These are phyloP conservation scores for Arxiozyma bovina DNA, from an alignment of 1,139 yeast genomes.

Conservation along the genomic window DNA sequence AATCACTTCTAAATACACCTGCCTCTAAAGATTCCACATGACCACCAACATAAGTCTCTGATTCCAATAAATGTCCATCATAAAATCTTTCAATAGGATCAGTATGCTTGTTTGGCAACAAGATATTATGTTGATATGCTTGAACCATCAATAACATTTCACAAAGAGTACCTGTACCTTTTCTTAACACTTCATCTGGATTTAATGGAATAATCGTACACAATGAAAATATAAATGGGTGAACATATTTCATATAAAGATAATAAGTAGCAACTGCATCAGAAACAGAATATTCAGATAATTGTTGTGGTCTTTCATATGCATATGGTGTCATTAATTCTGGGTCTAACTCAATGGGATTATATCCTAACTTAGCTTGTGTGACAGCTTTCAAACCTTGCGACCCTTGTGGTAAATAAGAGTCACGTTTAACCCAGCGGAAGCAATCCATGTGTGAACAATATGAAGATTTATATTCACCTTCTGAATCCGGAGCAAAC, in stretches of 20 bases:
- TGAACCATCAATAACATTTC: conserved; percentile 97
- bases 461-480: conserved; percentile 84
- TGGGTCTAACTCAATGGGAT: conserved; percentile 94
- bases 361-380: conserved; percentile 88
- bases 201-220: conserved; percentile 92
- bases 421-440: conserved; percentile 98
- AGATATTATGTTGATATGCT: conserved; percentile 68
- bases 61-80: conserved; percentile 86
- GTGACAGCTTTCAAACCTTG: conserved; percentile 98
- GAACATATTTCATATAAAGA: conserved; percentile 90
- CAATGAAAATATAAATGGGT: conserved; percentile 91
- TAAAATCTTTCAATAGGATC: conserved; percentile 91
- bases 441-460: conserved; percentile 97
- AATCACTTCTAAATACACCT: conserved; percentile 91
- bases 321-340: conserved; percentile 98
- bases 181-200: conserved; percentile 91
- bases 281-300: conserved; percentile 95
- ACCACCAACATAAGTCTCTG: conserved; percentile 98
- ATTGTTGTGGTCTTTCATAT: conserved; percentile 78
- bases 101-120: conserved; percentile 85
- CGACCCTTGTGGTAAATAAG: conserved; percentile 95
- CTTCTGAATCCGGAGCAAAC: conserved; percentile 80
- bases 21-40: conserved; percentile 97
- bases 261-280: conserved; percentile 99
- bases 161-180: conserved; percentile 98